Base-by-base conservation (phyloP, 257 asterid genomes). In the Jaltomata sinuosa region DNA sequence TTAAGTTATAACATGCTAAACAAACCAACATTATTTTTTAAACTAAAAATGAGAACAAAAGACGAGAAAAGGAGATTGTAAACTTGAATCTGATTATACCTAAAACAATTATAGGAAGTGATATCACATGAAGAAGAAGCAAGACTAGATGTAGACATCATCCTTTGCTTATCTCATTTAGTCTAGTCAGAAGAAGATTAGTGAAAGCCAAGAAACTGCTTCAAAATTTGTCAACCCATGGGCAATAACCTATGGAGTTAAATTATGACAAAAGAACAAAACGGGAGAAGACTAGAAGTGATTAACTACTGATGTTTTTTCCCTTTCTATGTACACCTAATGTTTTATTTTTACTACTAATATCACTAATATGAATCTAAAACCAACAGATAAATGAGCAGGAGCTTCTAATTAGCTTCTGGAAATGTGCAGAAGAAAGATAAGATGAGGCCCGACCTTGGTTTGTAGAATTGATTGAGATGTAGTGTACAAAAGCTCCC, bases 401-500 rank as follows among this genome's bases (percentile, higher is more conserved):
- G 21, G 79, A 71, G 79, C 21, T 21, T 71, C 79, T 40, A n/a
- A n/a, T n/a, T n/a, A 45, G 40, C 59, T 45, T 45, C 38, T 45
- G 38, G 15, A 74, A 74, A 45, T 45, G 57, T 74, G 25, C 59
- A 25, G 31, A 74, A 47, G 16, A 27, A 76, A 76, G 61, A 45
- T 8, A 45, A 47, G 18, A 76, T 15, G 5, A 27, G 62, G 8
- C 8, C 40, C 14, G 16, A 90, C 97, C 93, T 87, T 77, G 34
- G 86, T 84, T 85, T 91, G 91, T 59, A 92, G 88, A 84, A 93
- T 85, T 18, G 95, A 89, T 79, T 76, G 69, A 16, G 97, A 93
- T 42, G 94, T 93, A 65, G 95, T 90, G 32, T 91, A 93, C 84
- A 92, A 85, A 64, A 92, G 97, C 90, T 93, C 95, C 95, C 97